A percentile compares a stretch with the other conserved stretches of the same genome.
phyloP scores from a whole-genome alignment of 2,329 filamentous ascomycete species.

The Stylonectria norvegica region DNA sequence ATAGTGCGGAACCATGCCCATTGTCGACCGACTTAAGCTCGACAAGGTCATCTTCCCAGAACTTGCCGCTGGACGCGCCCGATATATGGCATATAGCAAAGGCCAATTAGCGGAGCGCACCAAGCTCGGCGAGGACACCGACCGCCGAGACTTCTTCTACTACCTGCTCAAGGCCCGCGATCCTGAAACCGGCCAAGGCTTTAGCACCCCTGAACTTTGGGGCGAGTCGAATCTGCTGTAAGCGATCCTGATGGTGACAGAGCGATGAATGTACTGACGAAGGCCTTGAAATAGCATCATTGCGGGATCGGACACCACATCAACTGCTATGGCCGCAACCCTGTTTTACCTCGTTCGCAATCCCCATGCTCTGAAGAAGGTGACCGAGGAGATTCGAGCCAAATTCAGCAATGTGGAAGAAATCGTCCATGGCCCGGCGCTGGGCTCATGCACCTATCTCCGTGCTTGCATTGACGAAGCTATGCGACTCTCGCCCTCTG shows the following conservation, averaged over 20 bases:
- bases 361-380: slow-evolving; percentile 44
- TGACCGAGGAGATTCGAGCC: slow-evolving; percentile 49
- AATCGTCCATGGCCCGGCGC: slow-evolving; percentile 48
- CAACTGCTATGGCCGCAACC: slow-evolving; percentile 62
- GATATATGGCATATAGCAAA: slow-evolving; percentile 70
- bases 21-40: slow-evolving; percentile 62
- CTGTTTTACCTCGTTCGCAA: slow-evolving; percentile 60
- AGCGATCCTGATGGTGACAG: slow-evolving; percentile 18
- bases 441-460: slow-evolving; percentile 55
- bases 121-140: slow-evolving; percentile 61
- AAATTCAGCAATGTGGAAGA: slow-evolving; percentile 52
- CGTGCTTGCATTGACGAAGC: slow-evolving; percentile 64
- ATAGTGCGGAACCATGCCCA: slow-evolving; percentile 70
- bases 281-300: slow-evolving; percentile 51
- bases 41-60: slow-evolving; percentile 66
- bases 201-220: slow-evolving; percentile 65
- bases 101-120: slow-evolving; percentile 64
- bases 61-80: slow-evolving; percentile 62
- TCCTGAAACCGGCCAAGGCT: slow-evolving; percentile 65
- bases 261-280: not conserved
- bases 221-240: slow-evolving; percentile 66
- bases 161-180: slow-evolving; percentile 69
- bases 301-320: slow-evolving; percentile 69
- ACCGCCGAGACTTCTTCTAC: slow-evolving; percentile 73
- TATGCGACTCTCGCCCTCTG: slow-evolving; percentile 60